phyloP scores from a whole-genome alignment of 805 yeast genomes.

The Jamesozyma jinghongensis region DNA sequence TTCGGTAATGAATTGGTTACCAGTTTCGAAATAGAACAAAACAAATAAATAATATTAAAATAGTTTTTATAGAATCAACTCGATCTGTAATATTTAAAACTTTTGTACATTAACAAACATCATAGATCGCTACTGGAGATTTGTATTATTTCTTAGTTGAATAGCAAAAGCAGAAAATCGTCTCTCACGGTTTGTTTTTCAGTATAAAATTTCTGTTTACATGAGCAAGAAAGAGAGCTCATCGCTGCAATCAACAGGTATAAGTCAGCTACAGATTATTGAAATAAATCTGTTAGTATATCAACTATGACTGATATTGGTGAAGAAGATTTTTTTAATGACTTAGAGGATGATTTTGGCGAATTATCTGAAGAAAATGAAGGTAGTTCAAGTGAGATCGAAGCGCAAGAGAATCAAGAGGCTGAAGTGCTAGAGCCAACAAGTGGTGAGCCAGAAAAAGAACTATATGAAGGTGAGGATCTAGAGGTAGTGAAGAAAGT shows the following conservation, averaged over 20 bases:
- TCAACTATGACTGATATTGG: slow-evolving; percentile 7
- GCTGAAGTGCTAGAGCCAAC: neutral
- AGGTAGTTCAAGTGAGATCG: slow-evolving; percentile 9
- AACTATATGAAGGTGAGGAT: neutral
- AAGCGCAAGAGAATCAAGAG: neutral
- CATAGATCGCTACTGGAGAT: neutral
- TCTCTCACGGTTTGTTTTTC: too few relatives aligned
- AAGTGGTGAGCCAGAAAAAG: neutral
- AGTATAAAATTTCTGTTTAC: too few relatives aligned
- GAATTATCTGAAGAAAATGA: slow-evolving; percentile 8
- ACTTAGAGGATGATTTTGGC: slow-evolving; percentile 28
- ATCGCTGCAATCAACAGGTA: too few relatives aligned
- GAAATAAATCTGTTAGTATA: too few relatives aligned
- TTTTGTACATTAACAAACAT: neutral
- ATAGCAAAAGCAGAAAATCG: too few relatives aligned
- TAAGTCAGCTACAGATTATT: too few relatives aligned
- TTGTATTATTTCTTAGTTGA: neutral
- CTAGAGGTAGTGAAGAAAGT: slow-evolving; percentile 2
- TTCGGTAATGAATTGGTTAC: slow-evolving; percentile 60
- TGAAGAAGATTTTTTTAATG: slow-evolving; percentile 21
- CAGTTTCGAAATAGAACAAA: slow-evolving; percentile 27
- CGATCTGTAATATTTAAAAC: too few relatives aligned
- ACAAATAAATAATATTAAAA: slow-evolving; percentile 3
- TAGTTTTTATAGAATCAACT: neutral
- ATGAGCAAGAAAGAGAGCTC: too few relatives aligned